Conservation (phyloP, 2,329 filamentous ascomycete species). For the Paecilomyces dactylethromorphus region DNA sequence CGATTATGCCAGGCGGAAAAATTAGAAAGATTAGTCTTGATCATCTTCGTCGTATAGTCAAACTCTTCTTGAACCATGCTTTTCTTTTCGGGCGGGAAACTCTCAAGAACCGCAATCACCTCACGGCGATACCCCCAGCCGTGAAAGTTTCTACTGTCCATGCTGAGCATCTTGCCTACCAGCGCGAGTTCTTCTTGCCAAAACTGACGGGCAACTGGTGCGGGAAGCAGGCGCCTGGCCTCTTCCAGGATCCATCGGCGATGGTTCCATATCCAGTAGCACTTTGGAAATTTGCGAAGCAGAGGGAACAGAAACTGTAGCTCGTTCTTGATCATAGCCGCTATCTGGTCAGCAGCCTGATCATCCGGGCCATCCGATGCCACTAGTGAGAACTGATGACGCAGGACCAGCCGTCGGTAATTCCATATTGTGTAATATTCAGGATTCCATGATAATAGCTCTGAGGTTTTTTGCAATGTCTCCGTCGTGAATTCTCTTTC, state of each 20-base stretch:
- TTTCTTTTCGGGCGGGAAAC: conserved; percentile 33
- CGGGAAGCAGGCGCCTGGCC: conserved; percentile 58
- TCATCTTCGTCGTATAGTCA: conserved; percentile 85
- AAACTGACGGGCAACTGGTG: conserved; percentile 52
- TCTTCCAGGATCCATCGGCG: conserved; percentile 76
- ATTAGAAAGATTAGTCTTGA: conserved; percentile 77
- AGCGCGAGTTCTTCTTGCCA: conserved; percentile 82
- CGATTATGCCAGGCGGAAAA: conserved; percentile 97
- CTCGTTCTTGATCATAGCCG: conserved; percentile 60
- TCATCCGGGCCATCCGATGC: conserved; percentile 12
- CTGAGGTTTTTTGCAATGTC: conserved; percentile 37
- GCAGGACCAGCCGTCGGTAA: conserved; percentile 60
- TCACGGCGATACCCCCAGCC: conserved; percentile 87
- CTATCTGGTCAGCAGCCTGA: conserved; percentile 40
- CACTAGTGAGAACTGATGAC: conserved; percentile 48
- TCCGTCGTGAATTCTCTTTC: conserved; percentile 35
- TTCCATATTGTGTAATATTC: conserved; percentile 47
- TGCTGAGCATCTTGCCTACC: conserved; percentile 78
- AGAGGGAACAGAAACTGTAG: conserved; percentile 77
- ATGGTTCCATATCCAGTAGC: conserved; percentile 99
- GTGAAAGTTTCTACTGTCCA: conserved; percentile 89
- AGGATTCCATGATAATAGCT: conserved; percentile 39
- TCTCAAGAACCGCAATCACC: conserved; percentile 71
- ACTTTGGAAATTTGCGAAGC: conserved; percentile 82
- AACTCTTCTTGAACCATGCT: conserved; percentile 77